These are phyloP conservation scores for Tulasnella sp. DNA, from an alignment of 768 basidiomycete genomes.

Conservation along the genomic window DNA sequence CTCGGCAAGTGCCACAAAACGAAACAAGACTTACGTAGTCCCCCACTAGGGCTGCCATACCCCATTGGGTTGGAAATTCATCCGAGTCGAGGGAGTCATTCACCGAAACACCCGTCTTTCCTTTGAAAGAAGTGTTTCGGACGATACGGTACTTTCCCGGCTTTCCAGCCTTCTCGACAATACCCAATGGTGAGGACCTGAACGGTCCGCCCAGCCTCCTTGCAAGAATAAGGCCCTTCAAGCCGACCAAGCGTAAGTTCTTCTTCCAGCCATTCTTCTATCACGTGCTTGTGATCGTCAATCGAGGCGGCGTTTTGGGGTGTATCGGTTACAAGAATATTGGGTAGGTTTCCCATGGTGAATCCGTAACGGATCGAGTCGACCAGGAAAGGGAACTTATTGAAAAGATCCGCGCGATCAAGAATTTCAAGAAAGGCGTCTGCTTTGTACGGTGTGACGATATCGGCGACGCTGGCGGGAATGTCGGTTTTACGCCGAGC, in stretches of 20 bases:
- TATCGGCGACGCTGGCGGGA: not conserved
- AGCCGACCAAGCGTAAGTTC: conserved; percentile 10
- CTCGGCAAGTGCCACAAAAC: too few relatives aligned
- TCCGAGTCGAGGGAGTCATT: conserved; percentile 10
- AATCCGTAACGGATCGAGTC: not conserved
- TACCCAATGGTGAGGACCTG: not conserved
- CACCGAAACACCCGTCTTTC: not conserved
- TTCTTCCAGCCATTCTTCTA: not conserved
- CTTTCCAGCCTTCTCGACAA: conserved; percentile 2
- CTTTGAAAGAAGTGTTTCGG: conserved; percentile 10
- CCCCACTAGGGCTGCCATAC: not conserved
- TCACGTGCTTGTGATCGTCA: not conserved
- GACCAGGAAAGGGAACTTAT: not conserved
- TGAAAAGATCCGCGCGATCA: not conserved
- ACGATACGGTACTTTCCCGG: conserved; percentile 23
- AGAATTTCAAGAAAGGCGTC: not conserved
- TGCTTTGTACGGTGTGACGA: not conserved
- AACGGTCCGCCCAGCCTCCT: not conserved
- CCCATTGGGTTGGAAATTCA: conserved; percentile 14
- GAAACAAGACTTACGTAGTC: conserved; percentile 13
- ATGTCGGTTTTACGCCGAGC: not conserved
- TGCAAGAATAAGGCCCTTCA: conserved; percentile 10
- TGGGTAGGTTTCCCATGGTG: not conserved
- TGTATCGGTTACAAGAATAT: not conserved
- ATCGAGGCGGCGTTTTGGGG: not conserved